phyloP scores from a whole-genome alignment of 1,284 basidiomycete genomes.

The Stereum hirsutum region DNA sequence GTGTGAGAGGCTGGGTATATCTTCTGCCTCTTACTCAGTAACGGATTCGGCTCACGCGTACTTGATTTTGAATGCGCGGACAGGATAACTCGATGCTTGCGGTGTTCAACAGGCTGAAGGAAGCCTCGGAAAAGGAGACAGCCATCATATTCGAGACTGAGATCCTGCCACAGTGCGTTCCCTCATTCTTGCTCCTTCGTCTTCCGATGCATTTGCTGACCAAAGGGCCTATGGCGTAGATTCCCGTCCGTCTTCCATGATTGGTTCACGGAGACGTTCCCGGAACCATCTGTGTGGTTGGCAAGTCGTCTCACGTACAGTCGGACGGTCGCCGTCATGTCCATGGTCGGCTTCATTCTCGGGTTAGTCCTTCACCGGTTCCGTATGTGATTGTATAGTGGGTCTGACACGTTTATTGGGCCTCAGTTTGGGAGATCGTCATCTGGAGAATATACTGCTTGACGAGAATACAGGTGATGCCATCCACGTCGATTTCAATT shows the following conservation, averaged over 20 bases:
- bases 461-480: constrained; percentile 87
- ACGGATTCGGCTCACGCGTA: no score
- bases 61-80: not conserved
- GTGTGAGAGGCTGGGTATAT: constrained; percentile 58
- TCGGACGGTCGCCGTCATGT: constrained; percentile 94
- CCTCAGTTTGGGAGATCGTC: constrained; percentile 90
- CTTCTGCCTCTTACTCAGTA: no score
- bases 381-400: no score
- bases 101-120: constrained; percentile 49
- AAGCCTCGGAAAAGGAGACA: constrained; percentile 37
- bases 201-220: not conserved
- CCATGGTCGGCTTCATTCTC: constrained; percentile 96
- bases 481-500: constrained; percentile 98
- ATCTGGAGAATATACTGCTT: constrained; percentile 95
- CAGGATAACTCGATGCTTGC: constrained; percentile 28
- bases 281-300: constrained; percentile 94
- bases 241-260: constrained; percentile 90
- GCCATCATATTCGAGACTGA: constrained; percentile 52
- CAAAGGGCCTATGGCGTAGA: constrained; percentile 23
- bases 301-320: constrained; percentile 81
- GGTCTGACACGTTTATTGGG: no score
- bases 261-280: constrained; percentile 97
- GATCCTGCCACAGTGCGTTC: constrained; percentile 50
- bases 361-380: constrained; percentile 51
- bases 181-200: no score